phyloP scores from a whole-genome alignment of 2,329 filamentous ascomycete genomes.

The Beauveria sp. region DNA sequence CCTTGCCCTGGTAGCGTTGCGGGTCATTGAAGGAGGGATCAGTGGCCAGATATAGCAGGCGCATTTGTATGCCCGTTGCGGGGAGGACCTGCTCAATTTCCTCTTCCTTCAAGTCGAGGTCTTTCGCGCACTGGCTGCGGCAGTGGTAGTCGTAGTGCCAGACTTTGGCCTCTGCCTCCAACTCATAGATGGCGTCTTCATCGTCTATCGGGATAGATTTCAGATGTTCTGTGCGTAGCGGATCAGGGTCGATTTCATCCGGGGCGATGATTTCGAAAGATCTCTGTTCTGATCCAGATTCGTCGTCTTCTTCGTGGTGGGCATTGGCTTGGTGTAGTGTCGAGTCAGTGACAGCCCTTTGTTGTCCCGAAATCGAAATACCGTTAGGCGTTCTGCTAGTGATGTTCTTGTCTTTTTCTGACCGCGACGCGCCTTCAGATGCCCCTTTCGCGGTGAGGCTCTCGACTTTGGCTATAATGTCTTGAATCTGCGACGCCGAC shows the following conservation, averaged over 20 bases:
- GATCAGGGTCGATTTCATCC: not conserved
- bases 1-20: slow-evolving; percentile 6
- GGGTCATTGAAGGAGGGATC: not conserved
- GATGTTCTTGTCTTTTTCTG: no score
- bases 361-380: not conserved
- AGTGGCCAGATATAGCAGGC: not conserved
- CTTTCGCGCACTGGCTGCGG: not conserved
- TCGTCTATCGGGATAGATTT: not conserved
- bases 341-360: not conserved
- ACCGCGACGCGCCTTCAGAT: not conserved
- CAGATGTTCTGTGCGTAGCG: not conserved
- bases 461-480: not conserved
- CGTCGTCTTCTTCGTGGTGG: not conserved
- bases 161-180: not conserved
- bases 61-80: not conserved
- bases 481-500: not conserved
- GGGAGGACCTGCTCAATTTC: slow-evolving; percentile 8
- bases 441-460: not conserved
- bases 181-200: not conserved
- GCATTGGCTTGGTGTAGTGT: not conserved
- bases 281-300: not conserved
- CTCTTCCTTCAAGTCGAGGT: not conserved
- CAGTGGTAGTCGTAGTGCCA: slow-evolving; percentile 8
- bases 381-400: not conserved
- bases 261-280: not conserved